phyloP scores from a whole-genome alignment of 352 stramenopile species.

The Phytophthora ohioensis region DNA sequence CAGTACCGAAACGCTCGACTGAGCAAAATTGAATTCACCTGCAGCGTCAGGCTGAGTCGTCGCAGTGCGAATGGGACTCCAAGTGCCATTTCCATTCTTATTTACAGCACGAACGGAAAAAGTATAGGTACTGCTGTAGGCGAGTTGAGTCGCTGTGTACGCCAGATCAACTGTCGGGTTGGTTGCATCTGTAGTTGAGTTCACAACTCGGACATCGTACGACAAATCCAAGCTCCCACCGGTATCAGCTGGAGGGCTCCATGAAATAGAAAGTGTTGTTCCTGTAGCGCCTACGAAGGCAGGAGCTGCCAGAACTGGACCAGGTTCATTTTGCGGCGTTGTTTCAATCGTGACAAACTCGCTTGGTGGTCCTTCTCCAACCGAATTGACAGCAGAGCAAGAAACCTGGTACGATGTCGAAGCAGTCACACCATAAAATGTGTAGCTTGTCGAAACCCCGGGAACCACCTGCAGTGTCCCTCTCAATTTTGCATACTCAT shows the following conservation, averaged over 20 bases:
- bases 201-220: slow-evolving; percentile 43
- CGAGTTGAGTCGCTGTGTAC: slow-evolving; percentile 32
- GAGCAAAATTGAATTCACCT: slow-evolving; percentile 60
- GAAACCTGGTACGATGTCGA: slow-evolving; percentile 51
- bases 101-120: slow-evolving; percentile 53
- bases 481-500: slow-evolving; percentile 38
- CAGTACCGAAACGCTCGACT: slow-evolving; percentile 28
- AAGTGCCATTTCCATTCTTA: slow-evolving; percentile 36
- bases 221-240: slow-evolving; percentile 46
- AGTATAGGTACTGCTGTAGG: slow-evolving; percentile 48
- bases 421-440: slow-evolving; percentile 38
- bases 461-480: slow-evolving; percentile 30
- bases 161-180: slow-evolving; percentile 19
- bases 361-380: slow-evolving; percentile 49
- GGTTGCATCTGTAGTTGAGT: slow-evolving; percentile 5
- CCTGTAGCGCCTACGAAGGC: slow-evolving; percentile 37
- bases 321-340: slow-evolving; percentile 43
- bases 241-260: slow-evolving; percentile 48
- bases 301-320: slow-evolving; percentile 39
- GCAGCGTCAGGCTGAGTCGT: slow-evolving; percentile 60
- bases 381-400: slow-evolving; percentile 48
- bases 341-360: slow-evolving; percentile 38
- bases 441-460: slow-evolving; percentile 23
- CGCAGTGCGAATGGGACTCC: slow-evolving; percentile 35
- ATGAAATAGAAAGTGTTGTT: slow-evolving; percentile 49